These are phyloP conservation scores for Phytophthora idaei DNA, from an alignment of 352 stramenopile species.

Conservation along the genomic window DNA sequence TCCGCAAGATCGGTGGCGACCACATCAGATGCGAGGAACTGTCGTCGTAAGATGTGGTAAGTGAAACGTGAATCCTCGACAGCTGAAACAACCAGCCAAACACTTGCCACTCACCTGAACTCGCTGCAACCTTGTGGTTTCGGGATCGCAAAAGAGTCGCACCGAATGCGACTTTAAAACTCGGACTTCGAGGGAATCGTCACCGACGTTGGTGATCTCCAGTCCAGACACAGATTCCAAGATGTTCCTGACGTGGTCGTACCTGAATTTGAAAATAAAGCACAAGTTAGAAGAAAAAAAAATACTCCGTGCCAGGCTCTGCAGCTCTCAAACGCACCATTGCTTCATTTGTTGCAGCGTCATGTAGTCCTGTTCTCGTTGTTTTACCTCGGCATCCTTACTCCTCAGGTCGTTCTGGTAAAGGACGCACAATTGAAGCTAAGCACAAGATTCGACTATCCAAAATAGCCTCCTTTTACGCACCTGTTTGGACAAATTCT, in stretches of 20 bases:
- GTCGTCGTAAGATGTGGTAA: slow-evolving; percentile 2
- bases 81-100: slow-evolving; percentile 1
- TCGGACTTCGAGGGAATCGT: slow-evolving; percentile 67
- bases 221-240: slow-evolving; percentile 59
- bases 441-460: slow-evolving; percentile 9
- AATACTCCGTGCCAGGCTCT: background rate
- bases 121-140: slow-evolving; percentile 56
- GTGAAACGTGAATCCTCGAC: background rate
- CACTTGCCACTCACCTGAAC: slow-evolving; percentile 51
- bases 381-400: slow-evolving; percentile 75
- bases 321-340: slow-evolving; percentile 42
- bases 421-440: slow-evolving; percentile 1
- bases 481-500: slow-evolving; percentile 62
- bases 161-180: slow-evolving; percentile 58
- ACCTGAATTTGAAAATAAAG: slow-evolving; percentile 39
- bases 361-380: slow-evolving; percentile 73
- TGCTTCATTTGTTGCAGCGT: slow-evolving; percentile 77
- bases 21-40: slow-evolving; percentile 24
- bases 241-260: slow-evolving; percentile 65
- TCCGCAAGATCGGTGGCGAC: slow-evolving; percentile 52
- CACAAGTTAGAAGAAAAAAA: slow-evolving; percentile 5
- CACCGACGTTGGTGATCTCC: slow-evolving; percentile 57
- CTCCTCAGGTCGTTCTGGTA: slow-evolving; percentile 65
- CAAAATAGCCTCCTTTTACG: slow-evolving; percentile 3
- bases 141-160: slow-evolving; percentile 62